Percentiles rank a stretch among this genome's conserved stretches.
Conservation (phyloP, 768 basidiomycete genomes). For the Xerocomellus amylosporus region DNA sequence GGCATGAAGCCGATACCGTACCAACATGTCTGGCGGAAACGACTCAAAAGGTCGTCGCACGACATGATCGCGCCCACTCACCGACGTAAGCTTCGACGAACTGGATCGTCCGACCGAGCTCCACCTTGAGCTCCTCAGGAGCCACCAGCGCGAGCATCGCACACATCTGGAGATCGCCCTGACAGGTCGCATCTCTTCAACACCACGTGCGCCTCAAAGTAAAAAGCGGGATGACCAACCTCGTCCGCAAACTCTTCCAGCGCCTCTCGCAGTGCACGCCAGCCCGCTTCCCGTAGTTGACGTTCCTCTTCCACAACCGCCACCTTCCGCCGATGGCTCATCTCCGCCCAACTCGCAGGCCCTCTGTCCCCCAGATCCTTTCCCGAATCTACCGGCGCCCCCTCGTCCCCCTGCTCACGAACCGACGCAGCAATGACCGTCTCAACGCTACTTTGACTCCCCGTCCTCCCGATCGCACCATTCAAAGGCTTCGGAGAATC, state of each 20-base stretch:
- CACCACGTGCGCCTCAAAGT: neutral
- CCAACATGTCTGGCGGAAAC: constrained; percentile 52
- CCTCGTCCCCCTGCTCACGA: constrained; percentile 35
- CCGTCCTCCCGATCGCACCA: constrained; percentile 39
- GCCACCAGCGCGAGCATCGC: constrained; percentile 67
- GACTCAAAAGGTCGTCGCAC: neutral
- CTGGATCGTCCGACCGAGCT: constrained; percentile 39
- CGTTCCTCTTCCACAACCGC: constrained; percentile 47
- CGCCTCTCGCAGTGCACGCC: constrained; percentile 51
- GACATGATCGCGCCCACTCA: constrained; percentile 29
- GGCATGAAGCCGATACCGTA: constrained; percentile 57
- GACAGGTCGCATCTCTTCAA: constrained; percentile 2
- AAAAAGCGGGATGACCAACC: constrained; percentile 35
- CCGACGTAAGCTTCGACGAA: constrained; percentile 77
- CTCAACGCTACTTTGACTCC: constrained; percentile 65
- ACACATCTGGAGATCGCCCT: constrained; percentile 84
- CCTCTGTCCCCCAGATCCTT: constrained; percentile 28
- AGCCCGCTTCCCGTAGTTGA: constrained; percentile 50
- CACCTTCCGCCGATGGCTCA: constrained; percentile 21
- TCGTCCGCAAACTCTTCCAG: constrained; percentile 63
- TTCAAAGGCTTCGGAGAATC: constrained; percentile 14
- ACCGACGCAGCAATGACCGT: constrained; percentile 64
- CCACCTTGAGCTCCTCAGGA: constrained; percentile 53
- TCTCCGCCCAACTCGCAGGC: constrained; percentile 26
- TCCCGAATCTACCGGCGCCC: constrained; percentile 19